Conservation (phyloP, 73 alveolate genomes). For the Diophrys appendiculata region DNA sequence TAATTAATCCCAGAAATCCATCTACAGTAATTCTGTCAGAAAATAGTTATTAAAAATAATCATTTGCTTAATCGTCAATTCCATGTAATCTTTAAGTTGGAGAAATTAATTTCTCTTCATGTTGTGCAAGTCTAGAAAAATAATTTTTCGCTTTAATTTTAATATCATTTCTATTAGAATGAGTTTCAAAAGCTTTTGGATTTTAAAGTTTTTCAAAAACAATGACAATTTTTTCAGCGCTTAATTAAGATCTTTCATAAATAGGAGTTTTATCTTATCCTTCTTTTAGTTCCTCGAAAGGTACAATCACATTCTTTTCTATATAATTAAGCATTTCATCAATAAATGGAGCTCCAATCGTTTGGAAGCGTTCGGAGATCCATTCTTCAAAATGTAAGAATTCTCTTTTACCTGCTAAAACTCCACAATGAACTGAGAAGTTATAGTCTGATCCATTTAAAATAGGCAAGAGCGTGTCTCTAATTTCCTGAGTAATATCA, state of each 20-base stretch:
- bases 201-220: slow-evolving; percentile 75
- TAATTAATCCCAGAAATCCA: slow-evolving; percentile 79
- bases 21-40: slow-evolving; percentile 80
- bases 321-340: slow-evolving; percentile 86
- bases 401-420: slow-evolving; percentile 97
- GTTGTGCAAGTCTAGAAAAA: too few species aligned
- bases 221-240: slow-evolving; percentile 84
- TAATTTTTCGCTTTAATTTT: too few species aligned
- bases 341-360: slow-evolving; percentile 89
- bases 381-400: slow-evolving; percentile 95
- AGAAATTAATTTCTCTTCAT: too few species aligned
- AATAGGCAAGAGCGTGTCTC: slow-evolving; percentile 85
- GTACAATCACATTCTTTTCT: slow-evolving; percentile 82
- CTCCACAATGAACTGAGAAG: slow-evolving; percentile 93
- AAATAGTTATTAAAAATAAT: slow-evolving; percentile 86
- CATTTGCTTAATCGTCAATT: slow-evolving; percentile 90
- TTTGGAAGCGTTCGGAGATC: slow-evolving; percentile 81
- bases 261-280: slow-evolving; percentile 58
- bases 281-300: slow-evolving; percentile 54
- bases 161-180: too few species aligned
- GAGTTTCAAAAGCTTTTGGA: slow-evolving; percentile 65
- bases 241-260: slow-evolving; percentile 88
- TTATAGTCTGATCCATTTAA: slow-evolving; percentile 87
- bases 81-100: too few species aligned
- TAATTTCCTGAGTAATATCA: slow-evolving; percentile 89